Evolutionary conservation across 441 rosid species (phyloP).

Genomic region (Daphne laureola): DNA sequence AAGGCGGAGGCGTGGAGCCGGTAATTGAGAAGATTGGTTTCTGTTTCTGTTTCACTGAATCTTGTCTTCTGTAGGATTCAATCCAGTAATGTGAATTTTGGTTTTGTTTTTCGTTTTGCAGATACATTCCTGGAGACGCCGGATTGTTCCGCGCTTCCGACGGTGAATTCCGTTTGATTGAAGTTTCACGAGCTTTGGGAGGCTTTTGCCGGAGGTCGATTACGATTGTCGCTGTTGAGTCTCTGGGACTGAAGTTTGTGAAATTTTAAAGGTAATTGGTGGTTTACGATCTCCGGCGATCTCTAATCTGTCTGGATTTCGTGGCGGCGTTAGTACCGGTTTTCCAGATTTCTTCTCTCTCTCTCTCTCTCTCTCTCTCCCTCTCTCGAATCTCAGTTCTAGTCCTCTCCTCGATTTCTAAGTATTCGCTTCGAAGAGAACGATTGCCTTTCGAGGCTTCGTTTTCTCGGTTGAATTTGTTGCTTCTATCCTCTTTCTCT

Average conservation of each 20-base stretch:
- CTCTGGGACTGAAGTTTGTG: slow-evolving; percentile 6
- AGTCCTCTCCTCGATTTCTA: background rate
- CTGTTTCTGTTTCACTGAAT: background rate
- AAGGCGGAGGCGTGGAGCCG: slow-evolving; percentile 19
- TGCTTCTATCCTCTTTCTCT: too few species aligned
- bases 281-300: slow-evolving; percentile 10
- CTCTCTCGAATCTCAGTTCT: background rate
- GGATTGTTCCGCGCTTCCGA: slow-evolving; percentile 11
- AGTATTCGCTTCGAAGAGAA: too few species aligned
- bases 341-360: slow-evolving; percentile 1
- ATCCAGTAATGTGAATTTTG: slow-evolving; percentile 1
- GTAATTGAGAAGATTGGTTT: slow-evolving; percentile 14
- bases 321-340: background rate
- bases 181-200: slow-evolving; percentile 5
- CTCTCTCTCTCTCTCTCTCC: background rate
- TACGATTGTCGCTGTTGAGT: slow-evolving; percentile 1
- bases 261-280: slow-evolving; percentile 14
- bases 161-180: slow-evolving; percentile 8
- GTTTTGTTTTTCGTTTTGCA: slow-evolving; percentile 5
- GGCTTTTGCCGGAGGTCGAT: slow-evolving; percentile 10
- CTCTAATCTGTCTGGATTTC: background rate
- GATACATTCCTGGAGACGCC: slow-evolving; percentile 15
- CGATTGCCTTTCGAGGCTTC: too few species aligned
- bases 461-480: too few species aligned
- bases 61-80: background rate